These are phyloP conservation scores for Ustilago curta DNA, from an alignment of 1,284 basidiomycete species.

Conservation along the genomic window DNA sequence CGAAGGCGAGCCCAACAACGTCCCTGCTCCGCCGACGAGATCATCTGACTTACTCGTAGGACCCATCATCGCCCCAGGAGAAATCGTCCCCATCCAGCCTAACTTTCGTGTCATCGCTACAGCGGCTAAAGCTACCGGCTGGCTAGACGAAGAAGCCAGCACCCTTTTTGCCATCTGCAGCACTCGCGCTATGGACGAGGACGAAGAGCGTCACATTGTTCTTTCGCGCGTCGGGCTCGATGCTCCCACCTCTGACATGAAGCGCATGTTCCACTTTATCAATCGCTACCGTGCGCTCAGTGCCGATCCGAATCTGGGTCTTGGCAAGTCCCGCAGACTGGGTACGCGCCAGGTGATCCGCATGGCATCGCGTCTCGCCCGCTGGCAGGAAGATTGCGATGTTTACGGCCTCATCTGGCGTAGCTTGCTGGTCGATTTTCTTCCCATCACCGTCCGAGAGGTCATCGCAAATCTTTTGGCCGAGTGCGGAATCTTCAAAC, in stretches of 20 bases:
- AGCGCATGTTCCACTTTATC: constrained; percentile 63
- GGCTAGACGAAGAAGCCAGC: constrained; percentile 69
- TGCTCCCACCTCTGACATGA: constrained; percentile 37
- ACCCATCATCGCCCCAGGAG: constrained; percentile 17
- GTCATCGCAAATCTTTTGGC: constrained; percentile 59
- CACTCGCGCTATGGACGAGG: constrained; percentile 67
- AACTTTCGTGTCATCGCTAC: constrained; percentile 69
- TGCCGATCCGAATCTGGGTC: constrained; percentile 60
- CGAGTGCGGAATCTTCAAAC: constrained; percentile 59
- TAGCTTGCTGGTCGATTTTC: constrained; percentile 68
- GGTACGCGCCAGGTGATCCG: constrained; percentile 69
- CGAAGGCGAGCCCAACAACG: constrained; percentile 10
- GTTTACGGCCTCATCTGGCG: constrained; percentile 64
- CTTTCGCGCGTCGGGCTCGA: constrained; percentile 36
- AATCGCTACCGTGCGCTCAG: constrained; percentile 62
- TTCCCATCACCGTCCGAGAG: constrained; percentile 67
- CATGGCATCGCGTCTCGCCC: constrained; percentile 64
- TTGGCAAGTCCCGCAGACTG: constrained; percentile 67
- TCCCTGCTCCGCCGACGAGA: background rate
- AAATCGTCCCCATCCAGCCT: constrained; percentile 47
- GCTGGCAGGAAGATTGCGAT: constrained; percentile 62
- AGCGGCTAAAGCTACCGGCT: constrained; percentile 61
- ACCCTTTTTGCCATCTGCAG: constrained; percentile 67
- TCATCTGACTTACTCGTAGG: background rate
- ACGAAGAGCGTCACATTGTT: constrained; percentile 65